phyloP scores from a whole-genome alignment of 441 rosid genomes.

The Sinapis alba region DNA sequence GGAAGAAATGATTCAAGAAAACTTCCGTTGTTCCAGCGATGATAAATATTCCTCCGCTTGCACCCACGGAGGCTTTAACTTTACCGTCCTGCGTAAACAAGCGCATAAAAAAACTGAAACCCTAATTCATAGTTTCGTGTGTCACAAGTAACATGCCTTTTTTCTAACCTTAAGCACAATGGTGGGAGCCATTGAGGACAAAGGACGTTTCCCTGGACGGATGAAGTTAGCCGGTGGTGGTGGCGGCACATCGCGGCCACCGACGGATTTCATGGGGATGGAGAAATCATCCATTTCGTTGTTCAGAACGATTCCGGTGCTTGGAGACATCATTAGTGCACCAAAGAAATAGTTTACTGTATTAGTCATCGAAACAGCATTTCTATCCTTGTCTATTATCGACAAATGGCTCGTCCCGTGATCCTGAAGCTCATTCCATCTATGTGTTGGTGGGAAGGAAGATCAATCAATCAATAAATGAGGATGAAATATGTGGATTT shows the following conservation, averaged over 20 bases:
- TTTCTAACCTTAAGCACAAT: slow-evolving; percentile 48
- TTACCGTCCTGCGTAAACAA: slow-evolving; percentile 41
- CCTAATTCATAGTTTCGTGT: slow-evolving; percentile 1
- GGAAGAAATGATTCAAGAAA: slow-evolving; percentile 51
- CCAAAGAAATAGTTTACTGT: slow-evolving; percentile 54
- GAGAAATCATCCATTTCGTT: slow-evolving; percentile 70
- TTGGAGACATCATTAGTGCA: slow-evolving; percentile 44
- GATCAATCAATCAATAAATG: neutral
- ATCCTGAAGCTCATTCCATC: slow-evolving; percentile 45
- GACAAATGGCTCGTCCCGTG: slow-evolving; percentile 59
- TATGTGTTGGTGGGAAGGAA: slow-evolving; percentile 7
- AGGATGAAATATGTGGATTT: neutral
- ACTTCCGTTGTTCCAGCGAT: slow-evolving; percentile 52
- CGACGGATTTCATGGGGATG: slow-evolving; percentile 24
- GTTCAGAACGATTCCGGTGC: slow-evolving; percentile 55
- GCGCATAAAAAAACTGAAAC: neutral
- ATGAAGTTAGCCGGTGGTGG: slow-evolving; percentile 55
- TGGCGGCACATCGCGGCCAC: slow-evolving; percentile 19
- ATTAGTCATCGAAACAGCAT: slow-evolving; percentile 55
- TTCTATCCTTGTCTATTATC: slow-evolving; percentile 45
- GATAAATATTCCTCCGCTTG: slow-evolving; percentile 57
- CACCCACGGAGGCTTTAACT: slow-evolving; percentile 52
- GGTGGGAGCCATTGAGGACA: slow-evolving; percentile 61
- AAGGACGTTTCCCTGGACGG: slow-evolving; percentile 54
- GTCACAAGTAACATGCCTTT: neutral